Conservation (phyloP, 2,329 filamentous ascomycete genomes). For the Cercospora zeina region DNA sequence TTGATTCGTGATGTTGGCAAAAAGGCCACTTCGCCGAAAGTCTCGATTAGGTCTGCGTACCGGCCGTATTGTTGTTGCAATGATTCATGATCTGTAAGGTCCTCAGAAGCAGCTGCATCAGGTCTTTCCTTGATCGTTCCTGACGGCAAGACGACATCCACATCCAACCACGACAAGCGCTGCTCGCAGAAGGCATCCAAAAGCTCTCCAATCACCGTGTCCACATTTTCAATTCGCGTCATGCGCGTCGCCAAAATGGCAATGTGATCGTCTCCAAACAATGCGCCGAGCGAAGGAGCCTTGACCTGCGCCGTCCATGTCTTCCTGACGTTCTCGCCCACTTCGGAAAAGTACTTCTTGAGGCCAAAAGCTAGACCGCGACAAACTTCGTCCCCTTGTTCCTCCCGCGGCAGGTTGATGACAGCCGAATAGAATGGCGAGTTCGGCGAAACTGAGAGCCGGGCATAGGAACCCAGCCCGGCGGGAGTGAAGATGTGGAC, state of each 20-base stretch:
- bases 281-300: conserved; percentile 58
- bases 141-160: conserved; percentile 81
- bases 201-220: conserved; percentile 71
- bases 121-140: conserved; percentile 60
- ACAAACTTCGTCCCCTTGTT: conserved; percentile 92
- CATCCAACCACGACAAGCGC: conserved; percentile 77
- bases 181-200: conserved; percentile 77
- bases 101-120: conserved; percentile 32
- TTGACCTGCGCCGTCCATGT: conserved; percentile 61
- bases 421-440: conserved; percentile 90
- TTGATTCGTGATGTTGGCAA: conserved; percentile 81
- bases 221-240: conserved; percentile 74
- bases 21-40: conserved; percentile 82
- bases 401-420: conserved; percentile 83
- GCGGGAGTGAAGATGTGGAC: conserved; percentile 88
- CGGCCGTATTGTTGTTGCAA: conserved; percentile 70
- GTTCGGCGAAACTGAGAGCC: conserved; percentile 88
- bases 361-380: conserved; percentile 88
- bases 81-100: conserved; percentile 35
- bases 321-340: conserved; percentile 73
- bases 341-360: conserved; percentile 89
- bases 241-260: conserved; percentile 85
- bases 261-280: conserved; percentile 91
- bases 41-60: conserved; percentile 73
- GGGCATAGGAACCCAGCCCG: conserved; percentile 84